Percentiles rank a stretch among this genome's conserved stretches.
phyloP scores from a whole-genome alignment of 176 grass and related monocot species.

The Pontederia crassipes region DNA sequence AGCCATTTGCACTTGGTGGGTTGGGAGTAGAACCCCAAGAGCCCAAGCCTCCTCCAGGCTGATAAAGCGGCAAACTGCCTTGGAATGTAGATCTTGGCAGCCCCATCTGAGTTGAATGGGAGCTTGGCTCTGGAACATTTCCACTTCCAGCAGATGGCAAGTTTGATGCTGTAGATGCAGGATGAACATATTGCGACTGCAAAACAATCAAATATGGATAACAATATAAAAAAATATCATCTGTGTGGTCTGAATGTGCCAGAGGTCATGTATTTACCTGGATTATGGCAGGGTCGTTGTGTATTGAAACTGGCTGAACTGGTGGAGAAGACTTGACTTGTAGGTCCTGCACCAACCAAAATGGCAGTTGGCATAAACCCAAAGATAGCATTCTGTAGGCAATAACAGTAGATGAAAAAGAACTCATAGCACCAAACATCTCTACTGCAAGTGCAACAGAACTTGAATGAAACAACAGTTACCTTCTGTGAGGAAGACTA shows the following conservation, averaged over 20 bases:
- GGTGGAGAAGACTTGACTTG: slow-evolving; percentile 76
- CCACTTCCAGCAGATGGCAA: slow-evolving; percentile 49
- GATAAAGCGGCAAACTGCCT: slow-evolving; percentile 53
- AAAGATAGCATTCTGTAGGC: too few species aligned
- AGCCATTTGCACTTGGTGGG: slow-evolving; percentile 33
- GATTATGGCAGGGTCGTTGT: slow-evolving; percentile 86
- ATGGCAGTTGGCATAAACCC: slow-evolving; percentile 3
- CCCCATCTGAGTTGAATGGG: slow-evolving; percentile 44
- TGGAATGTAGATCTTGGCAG: slow-evolving; percentile 59
- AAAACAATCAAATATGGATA: slow-evolving; percentile 17
- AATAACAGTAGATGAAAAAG: too few species aligned
- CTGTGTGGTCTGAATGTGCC: neutral
- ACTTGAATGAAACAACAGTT: too few species aligned
- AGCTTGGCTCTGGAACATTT: slow-evolving; percentile 32
- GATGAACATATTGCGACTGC: slow-evolving; percentile 65
- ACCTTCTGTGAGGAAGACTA: too few species aligned
- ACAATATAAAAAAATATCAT: neutral
- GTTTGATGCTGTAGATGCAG: slow-evolving; percentile 40
- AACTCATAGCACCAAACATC: too few species aligned
- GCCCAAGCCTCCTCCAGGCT: slow-evolving; percentile 40
- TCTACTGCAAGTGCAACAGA: too few species aligned
- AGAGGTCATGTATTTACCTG: slow-evolving; percentile 33
- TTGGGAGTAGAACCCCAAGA: slow-evolving; percentile 40
- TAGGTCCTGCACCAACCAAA: slow-evolving; percentile 49
- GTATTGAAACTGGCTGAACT: slow-evolving; percentile 31